These are phyloP conservation scores for Boletus barrowsii DNA, from an alignment of 768 basidiomycete genomes.

Conservation along the genomic window DNA sequence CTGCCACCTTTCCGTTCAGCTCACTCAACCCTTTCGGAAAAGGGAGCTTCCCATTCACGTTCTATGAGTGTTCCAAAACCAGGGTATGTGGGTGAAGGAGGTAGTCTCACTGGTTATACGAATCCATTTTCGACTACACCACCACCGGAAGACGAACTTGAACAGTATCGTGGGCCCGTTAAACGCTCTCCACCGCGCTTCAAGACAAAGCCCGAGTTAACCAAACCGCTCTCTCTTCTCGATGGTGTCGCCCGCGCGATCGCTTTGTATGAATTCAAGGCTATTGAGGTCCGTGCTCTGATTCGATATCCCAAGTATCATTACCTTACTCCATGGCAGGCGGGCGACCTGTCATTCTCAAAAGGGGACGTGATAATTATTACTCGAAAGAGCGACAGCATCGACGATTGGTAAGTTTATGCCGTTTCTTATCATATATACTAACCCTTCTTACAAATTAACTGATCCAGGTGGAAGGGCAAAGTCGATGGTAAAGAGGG, in stretches of 20 bases:
- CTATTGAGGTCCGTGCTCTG: conserved; percentile 54
- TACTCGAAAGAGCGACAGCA: conserved; percentile 65
- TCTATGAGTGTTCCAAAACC: conserved; percentile 31
- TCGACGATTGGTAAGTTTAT: conserved; percentile 64
- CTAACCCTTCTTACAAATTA: neutral
- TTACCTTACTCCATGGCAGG: conserved; percentile 36
- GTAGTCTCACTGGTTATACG: conserved; percentile 9
- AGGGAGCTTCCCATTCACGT: conserved; percentile 31
- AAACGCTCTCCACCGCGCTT: conserved; percentile 32
- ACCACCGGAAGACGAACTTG: conserved; percentile 20
- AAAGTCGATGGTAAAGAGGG: conserved; percentile 57
- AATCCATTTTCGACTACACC: conserved; percentile 30
- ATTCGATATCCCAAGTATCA: neutral
- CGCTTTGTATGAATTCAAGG: conserved; percentile 70
- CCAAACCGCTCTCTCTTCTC: conserved; percentile 44
- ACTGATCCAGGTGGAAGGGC: conserved; percentile 68
- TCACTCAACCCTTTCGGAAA: conserved; percentile 33
- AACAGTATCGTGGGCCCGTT: conserved; percentile 6
- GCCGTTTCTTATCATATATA: neutral
- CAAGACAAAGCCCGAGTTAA: conserved; percentile 49
- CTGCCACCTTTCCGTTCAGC: conserved; percentile 33
- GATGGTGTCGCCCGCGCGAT: conserved; percentile 72
- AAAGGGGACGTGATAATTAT: conserved; percentile 75
- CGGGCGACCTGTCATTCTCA: conserved; percentile 70
- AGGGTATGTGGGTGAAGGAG: conserved; percentile 11